phyloP scores from a whole-genome alignment of 139 green algal species.

The Penium margaritaceum region DNA sequence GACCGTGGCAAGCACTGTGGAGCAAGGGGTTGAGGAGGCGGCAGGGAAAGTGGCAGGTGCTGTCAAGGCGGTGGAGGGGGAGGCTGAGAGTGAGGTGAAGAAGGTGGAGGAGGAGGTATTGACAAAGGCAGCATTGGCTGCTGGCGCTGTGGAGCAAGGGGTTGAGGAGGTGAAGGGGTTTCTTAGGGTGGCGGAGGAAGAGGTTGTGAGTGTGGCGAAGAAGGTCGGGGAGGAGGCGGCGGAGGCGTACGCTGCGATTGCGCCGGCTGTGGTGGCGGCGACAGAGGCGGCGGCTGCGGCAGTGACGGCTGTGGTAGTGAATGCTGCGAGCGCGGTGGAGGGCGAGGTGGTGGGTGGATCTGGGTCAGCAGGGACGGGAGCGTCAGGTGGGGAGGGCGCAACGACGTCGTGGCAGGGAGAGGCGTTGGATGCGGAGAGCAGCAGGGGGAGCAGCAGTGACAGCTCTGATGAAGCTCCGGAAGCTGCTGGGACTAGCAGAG shows the following conservation, averaged over 20 bases:
- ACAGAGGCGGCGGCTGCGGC: too few relatives aligned
- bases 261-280: too few relatives aligned
- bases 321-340: too few relatives aligned
- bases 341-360: too few relatives aligned
- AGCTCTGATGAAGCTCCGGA: too few relatives aligned
- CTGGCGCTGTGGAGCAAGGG: too few relatives aligned
- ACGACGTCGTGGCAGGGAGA: neutral
- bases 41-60: neutral
- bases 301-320: neutral
- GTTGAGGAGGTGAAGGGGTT: constrained; percentile 4
- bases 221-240: neutral
- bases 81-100: neutral
- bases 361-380: too few relatives aligned
- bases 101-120: neutral
- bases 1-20: too few relatives aligned
- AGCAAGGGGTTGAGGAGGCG: neutral
- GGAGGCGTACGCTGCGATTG: neutral
- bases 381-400: neutral
- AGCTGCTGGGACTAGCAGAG: too few relatives aligned
- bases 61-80: neutral
- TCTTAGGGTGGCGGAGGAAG: neutral
- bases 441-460: too few relatives aligned
- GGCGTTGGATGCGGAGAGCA: neutral
- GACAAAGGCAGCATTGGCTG: too few relatives aligned
- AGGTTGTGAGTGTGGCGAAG: neutral